A percentile compares a stretch with the other conserved stretches of the same genome.
phyloP scores from a whole-genome alignment of 768 basidiomycete species.

The Trametes coccinea region DNA sequence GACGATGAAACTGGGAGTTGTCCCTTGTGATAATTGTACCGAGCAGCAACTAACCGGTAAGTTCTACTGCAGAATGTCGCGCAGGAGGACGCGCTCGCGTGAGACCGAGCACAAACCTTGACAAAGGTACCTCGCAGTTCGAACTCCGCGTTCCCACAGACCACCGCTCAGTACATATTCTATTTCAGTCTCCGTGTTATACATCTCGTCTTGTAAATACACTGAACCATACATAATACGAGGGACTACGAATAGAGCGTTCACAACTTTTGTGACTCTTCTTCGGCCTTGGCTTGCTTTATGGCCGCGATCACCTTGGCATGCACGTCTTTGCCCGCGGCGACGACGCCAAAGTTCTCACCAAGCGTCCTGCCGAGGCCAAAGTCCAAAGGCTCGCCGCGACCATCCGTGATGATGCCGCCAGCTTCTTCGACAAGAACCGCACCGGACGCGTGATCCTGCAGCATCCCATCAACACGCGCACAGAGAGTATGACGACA shows the following conservation, averaged over 20 bases:
- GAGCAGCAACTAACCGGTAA: too few relatives aligned
- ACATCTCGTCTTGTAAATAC: background rate
- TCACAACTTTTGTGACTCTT: slow-evolving; percentile 15
- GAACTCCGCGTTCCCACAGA: too few relatives aligned
- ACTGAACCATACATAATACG: background rate
- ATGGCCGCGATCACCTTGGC: slow-evolving; percentile 71
- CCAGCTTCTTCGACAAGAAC: slow-evolving; percentile 88
- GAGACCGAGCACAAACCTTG: too few relatives aligned
- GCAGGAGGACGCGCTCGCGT: too few relatives aligned
- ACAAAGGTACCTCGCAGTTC: too few relatives aligned
- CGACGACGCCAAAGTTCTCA: slow-evolving; percentile 86
- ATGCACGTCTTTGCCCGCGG: slow-evolving; percentile 74
- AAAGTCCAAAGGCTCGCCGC: slow-evolving; percentile 80
- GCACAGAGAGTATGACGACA: background rate
- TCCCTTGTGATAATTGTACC: too few relatives aligned
- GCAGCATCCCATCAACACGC: background rate
- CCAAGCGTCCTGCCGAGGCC: slow-evolving; percentile 83
- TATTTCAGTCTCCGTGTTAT: background rate
- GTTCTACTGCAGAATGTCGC: too few relatives aligned
- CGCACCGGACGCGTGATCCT: slow-evolving; percentile 91
- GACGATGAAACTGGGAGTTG: too few relatives aligned
- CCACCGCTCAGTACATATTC: too few relatives aligned
- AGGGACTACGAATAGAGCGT: too few relatives aligned
- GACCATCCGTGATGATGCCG: slow-evolving; percentile 83
- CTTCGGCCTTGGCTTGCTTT: slow-evolving; percentile 50